Conservation (phyloP, 108 stramenopile genomes). For the Pseudonitzschia multistriata region DNA sequence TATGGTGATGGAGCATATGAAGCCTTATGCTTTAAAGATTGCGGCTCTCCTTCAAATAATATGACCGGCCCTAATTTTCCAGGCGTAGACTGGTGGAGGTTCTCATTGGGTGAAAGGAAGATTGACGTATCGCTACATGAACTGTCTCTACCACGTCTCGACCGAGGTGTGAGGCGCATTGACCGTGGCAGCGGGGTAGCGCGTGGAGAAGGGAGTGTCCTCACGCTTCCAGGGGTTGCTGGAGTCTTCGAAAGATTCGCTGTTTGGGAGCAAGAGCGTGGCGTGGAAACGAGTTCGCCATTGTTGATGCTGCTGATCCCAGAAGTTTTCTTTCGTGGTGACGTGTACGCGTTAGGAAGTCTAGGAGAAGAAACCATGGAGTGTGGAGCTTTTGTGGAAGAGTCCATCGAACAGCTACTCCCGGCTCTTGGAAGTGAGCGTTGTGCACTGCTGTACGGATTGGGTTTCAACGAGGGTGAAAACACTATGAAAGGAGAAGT, state of each 20-base stretch:
- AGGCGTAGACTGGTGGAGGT: neutral
- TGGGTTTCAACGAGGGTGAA: slow-evolving; percentile 6
- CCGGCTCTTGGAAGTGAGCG: neutral
- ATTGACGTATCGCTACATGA: neutral
- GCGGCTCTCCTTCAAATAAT: neutral
- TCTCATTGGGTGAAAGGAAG: slow-evolving; percentile 9
- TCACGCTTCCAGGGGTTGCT: neutral
- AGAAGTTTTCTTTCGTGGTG: neutral
- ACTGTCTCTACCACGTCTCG: no score
- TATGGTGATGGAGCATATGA: slow-evolving; percentile 6
- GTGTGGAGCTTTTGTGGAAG: neutral
- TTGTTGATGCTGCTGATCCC: neutral
- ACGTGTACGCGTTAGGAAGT: neutral
- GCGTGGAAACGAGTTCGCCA: neutral
- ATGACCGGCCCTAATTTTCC: neutral
- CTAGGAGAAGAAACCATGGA: neutral
- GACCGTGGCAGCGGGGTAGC: slow-evolving; percentile 1
- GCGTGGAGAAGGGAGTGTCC: slow-evolving; percentile 8
- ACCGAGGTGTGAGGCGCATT: slow-evolving; percentile 7
- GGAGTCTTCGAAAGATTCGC: neutral
- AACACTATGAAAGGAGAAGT: slow-evolving; percentile 8
- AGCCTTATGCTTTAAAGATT: neutral
- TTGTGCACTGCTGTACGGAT: neutral
- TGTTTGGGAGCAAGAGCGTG: neutral
- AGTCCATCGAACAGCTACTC: slow-evolving; percentile 5